Percentiles rank a stretch among this genome's conserved stretches.
phyloP scores from a whole-genome alignment of 1,284 basidiomycete genomes.

The Ceratorhiza oryzae-sativae region DNA sequence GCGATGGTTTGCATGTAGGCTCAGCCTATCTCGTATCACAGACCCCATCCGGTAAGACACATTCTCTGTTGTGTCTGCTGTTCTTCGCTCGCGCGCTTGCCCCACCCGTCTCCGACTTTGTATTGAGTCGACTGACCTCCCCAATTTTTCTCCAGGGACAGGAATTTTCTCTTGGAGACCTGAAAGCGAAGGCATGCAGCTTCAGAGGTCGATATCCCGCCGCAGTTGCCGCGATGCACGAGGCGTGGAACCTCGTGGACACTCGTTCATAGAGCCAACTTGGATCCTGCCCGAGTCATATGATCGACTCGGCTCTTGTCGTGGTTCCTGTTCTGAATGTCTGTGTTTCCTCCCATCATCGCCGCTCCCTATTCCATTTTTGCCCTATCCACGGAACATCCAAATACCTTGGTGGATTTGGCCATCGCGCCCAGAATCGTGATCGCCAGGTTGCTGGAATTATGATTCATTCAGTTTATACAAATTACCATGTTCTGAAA shows the following conservation, averaged over 20 bases:
- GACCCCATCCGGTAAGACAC: conserved; percentile 18
- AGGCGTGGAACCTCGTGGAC: conserved; percentile 15
- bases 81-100: background rate
- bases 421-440: background rate
- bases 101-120: background rate
- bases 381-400: background rate
- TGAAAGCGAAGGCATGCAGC: conserved; percentile 27
- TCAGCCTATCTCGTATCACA: conserved; percentile 20
- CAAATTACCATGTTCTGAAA: background rate
- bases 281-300: background rate
- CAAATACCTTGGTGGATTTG: background rate
- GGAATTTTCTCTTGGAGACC: conserved; percentile 31
- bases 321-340: background rate
- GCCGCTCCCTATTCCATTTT: background rate
- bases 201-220: conserved; percentile 20
- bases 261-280: too few species aligned
- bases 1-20: background rate
- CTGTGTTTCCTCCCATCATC: background rate
- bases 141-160: background rate
- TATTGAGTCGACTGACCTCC: background rate
- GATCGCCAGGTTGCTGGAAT: background rate
- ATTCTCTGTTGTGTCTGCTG: background rate
- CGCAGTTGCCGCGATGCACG: conserved; percentile 17
- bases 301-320: background rate
- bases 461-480: background rate